These are phyloP conservation scores for Fusarium sp. DNA, from an alignment of 2,329 filamentous ascomycete genomes.

Conservation along the genomic window DNA sequence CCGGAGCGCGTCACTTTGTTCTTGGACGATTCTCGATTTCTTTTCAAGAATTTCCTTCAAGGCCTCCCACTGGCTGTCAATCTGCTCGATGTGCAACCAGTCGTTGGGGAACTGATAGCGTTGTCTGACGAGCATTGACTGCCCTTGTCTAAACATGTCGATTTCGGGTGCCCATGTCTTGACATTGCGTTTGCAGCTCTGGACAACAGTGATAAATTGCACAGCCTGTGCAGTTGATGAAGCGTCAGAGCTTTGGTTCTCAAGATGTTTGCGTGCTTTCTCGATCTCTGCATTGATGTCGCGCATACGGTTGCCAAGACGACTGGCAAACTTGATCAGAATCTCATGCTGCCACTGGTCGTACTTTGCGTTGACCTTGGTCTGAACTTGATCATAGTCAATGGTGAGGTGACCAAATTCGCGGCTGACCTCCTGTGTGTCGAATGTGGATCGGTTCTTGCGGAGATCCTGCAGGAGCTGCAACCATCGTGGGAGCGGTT, in stretches of 20 bases:
- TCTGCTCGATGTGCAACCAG: constrained; percentile 96
- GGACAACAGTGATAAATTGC: constrained; percentile 97
- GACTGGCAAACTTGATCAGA: constrained; percentile 88
- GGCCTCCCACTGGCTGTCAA: constrained; percentile 95
- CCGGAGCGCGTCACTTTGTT: constrained; percentile 93
- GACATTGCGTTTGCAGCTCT: constrained; percentile 94
- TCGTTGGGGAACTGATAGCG: constrained; percentile 93
- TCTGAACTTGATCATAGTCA: constrained; percentile 98
- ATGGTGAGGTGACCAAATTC: constrained; percentile 95
- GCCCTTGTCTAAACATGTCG: constrained; percentile 93
- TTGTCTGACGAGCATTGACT: constrained; percentile 90
- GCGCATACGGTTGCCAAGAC: constrained; percentile 89
- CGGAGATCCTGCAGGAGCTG: constrained; percentile 97
- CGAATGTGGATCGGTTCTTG: constrained; percentile 94
- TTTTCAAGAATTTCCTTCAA: constrained; percentile 91
- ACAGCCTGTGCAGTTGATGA: constrained; percentile 97
- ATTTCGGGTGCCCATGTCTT: constrained; percentile 96
- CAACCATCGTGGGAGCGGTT: constrained; percentile 92
- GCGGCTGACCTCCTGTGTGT: constrained; percentile 93
- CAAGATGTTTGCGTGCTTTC: constrained; percentile 88
- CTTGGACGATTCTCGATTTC: constrained; percentile 94
- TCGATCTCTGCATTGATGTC: constrained; percentile 94
- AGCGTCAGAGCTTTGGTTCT: constrained; percentile 90
- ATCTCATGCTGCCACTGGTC: constrained; percentile 99
- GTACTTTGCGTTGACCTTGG: constrained; percentile 98